phyloP scores from a whole-genome alignment of 2,329 filamentous ascomycete species.

The Rhynchosporium secalis region DNA sequence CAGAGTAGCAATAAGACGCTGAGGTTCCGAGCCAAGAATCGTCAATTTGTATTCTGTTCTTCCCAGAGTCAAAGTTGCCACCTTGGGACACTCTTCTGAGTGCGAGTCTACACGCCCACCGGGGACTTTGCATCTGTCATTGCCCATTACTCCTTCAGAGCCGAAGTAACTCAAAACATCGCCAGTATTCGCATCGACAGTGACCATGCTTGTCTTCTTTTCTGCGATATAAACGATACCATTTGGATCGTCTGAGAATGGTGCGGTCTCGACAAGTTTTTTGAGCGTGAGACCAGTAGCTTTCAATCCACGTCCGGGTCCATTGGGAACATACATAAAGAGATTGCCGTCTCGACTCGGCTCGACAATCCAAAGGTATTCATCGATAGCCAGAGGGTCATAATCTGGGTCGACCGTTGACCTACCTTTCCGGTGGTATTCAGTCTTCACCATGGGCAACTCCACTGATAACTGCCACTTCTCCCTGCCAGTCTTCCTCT shows the following conservation, averaged over 20 bases:
- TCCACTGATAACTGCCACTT: conserved; percentile 85
- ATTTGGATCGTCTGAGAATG: conserved; percentile 72
- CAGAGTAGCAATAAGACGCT: conserved; percentile 79
- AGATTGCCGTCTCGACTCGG: conserved; percentile 83
- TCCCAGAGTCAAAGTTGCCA: conserved; percentile 78
- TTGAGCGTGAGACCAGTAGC: conserved; percentile 76
- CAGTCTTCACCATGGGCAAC: conserved; percentile 87
- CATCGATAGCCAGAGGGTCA: conserved; percentile 65
- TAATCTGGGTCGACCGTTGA: conserved; percentile 60
- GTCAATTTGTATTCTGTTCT: conserved; percentile 87
- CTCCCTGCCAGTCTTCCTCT: conserved; percentile 80
- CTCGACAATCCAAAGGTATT: conserved; percentile 94
- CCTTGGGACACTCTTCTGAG: conserved; percentile 74
- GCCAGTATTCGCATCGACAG: conserved; percentile 83
- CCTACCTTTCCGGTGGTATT: conserved; percentile 71
- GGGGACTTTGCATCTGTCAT: conserved; percentile 55
- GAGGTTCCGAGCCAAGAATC: conserved; percentile 74
- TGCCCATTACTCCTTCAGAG: conserved; percentile 65
- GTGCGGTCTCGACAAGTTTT: conserved; percentile 80
- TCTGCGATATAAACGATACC: conserved; percentile 86
- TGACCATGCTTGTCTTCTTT: conserved; percentile 88
- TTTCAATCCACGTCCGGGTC: conserved; percentile 57
- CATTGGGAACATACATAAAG: conserved; percentile 78
- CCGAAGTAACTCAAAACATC: conserved; percentile 83
- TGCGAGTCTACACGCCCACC: conserved; percentile 53